phyloP scores from a whole-genome alignment of 75 land plant genomes.

The Cryptomeria japonica region DNA sequence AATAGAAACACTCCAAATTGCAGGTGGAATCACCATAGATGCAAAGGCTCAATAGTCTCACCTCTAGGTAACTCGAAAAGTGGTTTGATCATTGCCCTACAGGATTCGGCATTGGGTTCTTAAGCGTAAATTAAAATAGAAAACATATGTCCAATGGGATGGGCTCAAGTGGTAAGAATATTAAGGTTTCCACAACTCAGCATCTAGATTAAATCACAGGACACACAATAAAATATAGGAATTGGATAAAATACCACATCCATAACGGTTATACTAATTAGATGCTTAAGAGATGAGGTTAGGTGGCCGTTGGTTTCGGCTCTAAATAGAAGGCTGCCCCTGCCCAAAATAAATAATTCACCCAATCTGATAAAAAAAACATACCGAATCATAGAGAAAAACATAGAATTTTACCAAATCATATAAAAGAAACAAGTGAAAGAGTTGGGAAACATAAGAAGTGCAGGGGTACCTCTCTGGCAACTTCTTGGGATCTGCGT shows the following conservation, averaged over 20 bases:
- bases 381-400: too few species aligned
- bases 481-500: slow-evolving; percentile 77
- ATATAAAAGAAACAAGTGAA: too few species aligned
- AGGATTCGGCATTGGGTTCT: background rate
- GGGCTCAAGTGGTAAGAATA: background rate
- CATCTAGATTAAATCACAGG: background rate
- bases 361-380: too few species aligned
- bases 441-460: background rate
- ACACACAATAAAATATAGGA: background rate
- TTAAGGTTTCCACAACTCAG: background rate
- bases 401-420: too few species aligned
- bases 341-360: background rate
- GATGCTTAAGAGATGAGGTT: too few species aligned
- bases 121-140: background rate
- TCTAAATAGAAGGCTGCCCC: background rate
- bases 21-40: background rate
- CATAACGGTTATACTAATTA: background rate
- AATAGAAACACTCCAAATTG: background rate
- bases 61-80: background rate
- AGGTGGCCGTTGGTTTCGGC: too few species aligned
- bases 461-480: slow-evolving; percentile 63
- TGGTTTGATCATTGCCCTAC: background rate
- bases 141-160: background rate
- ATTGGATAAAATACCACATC: background rate
- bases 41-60: background rate